Evolutionary conservation across 2,329 filamentous ascomycete species (phyloP).

Genomic region (Cryphonectria parasitica): DNA sequence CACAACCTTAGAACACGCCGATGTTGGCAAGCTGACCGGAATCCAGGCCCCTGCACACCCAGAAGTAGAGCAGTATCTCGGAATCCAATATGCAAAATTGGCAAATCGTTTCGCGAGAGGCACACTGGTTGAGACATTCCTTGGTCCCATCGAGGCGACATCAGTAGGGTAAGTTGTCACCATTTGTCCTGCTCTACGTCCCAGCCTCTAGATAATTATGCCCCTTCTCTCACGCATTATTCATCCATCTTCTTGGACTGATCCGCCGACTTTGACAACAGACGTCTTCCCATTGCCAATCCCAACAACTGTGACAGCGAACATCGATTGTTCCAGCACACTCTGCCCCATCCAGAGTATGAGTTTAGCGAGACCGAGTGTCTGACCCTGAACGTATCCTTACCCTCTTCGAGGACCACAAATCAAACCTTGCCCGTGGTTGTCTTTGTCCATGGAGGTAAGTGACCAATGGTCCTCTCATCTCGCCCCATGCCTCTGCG

Average conservation of each 20-base stretch:
- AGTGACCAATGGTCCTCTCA: neutral
- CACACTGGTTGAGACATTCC: slow-evolving; percentile 23
- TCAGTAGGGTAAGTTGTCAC: slow-evolving; percentile 39
- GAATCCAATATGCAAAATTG: slow-evolving; percentile 33
- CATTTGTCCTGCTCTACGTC: neutral
- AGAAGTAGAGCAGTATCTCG: slow-evolving; percentile 32
- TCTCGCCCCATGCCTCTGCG: neutral
- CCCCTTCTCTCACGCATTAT: neutral
- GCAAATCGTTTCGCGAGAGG: slow-evolving; percentile 30
- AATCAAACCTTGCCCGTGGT: slow-evolving; percentile 50
- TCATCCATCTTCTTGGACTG: neutral
- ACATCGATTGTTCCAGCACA: slow-evolving; percentile 52
- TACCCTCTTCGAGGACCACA: slow-evolving; percentile 39
- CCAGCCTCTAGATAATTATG: neutral
- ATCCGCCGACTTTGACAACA: slow-evolving; percentile 7
- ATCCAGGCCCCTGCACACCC: slow-evolving; percentile 13
- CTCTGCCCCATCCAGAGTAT: slow-evolving; percentile 43
- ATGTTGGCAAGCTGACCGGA: slow-evolving; percentile 17
- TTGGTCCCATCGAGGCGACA: slow-evolving; percentile 37
- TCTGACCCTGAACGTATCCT: slow-evolving; percentile 56
- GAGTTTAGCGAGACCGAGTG: slow-evolving; percentile 52
- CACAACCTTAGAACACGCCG: slow-evolving; percentile 16
- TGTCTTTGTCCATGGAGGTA: slow-evolving; percentile 57
- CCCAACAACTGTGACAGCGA: slow-evolving; percentile 48
- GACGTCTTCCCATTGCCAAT: slow-evolving; percentile 45